Evolutionary conservation across 2,329 filamentous ascomycete species (phyloP).

Genomic region (Myriosclerotinia duriaeana): DNA sequence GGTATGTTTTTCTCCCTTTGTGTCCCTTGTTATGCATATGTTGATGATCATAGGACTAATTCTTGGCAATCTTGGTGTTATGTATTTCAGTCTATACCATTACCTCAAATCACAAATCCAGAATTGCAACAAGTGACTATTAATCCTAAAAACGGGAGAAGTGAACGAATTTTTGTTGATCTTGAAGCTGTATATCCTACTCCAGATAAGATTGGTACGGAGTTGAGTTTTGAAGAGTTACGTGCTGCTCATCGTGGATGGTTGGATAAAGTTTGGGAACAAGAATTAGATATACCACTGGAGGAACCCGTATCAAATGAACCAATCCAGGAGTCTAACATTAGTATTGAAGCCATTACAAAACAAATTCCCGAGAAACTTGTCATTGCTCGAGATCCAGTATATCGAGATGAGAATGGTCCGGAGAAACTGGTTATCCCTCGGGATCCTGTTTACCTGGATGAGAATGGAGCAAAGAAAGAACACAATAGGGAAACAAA

Average conservation of each 20-base stretch:
- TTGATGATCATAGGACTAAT: slow-evolving; percentile 99
- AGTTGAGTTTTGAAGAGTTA: slow-evolving; percentile 90
- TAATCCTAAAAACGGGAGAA: slow-evolving; percentile 75
- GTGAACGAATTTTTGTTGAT: slow-evolving; percentile 84
- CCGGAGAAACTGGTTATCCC: slow-evolving; percentile 42
- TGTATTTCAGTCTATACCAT: slow-evolving; percentile 57
- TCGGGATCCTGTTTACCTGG: slow-evolving; percentile 47
- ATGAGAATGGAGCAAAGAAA: slow-evolving; percentile 56
- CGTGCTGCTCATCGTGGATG: slow-evolving; percentile 75
- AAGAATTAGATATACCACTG: slow-evolving; percentile 29
- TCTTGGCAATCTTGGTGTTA: slow-evolving; percentile 52
- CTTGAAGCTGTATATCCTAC: slow-evolving; percentile 83
- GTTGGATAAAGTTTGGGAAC: slow-evolving; percentile 57
- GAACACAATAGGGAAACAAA: slow-evolving; percentile 49
- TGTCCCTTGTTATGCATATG: slow-evolving; percentile 52
- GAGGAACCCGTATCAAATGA: slow-evolving; percentile 21
- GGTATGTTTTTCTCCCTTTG: slow-evolving; percentile 63
- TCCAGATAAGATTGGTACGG: slow-evolving; percentile 65
- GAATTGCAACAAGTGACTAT: slow-evolving; percentile 73
- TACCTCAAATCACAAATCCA: slow-evolving; percentile 53
- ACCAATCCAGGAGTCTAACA: slow-evolving; percentile 24
- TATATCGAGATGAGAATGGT: slow-evolving; percentile 57
- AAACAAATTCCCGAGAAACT: slow-evolving; percentile 41
- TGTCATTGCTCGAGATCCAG: slow-evolving; percentile 40
- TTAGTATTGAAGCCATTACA: slow-evolving; percentile 30